Conservation (phyloP, 2,329 filamentous ascomycete genomes). For the Colletotrichum aenigma region DNA sequence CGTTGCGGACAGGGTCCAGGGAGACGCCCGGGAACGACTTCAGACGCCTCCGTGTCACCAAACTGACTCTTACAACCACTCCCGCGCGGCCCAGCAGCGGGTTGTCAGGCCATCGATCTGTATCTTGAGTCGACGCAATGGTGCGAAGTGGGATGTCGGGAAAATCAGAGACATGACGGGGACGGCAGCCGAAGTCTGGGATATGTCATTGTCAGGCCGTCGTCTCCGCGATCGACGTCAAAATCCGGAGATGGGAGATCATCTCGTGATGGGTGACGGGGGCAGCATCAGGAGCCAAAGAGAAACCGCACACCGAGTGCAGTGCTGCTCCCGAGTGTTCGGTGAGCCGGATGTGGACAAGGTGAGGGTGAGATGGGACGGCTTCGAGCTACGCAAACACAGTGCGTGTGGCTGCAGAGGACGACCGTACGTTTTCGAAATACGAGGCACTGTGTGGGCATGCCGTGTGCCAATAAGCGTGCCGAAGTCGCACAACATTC, state of each 20-base stretch:
- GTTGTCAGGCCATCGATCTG: not conserved
- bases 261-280: not conserved
- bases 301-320: not conserved
- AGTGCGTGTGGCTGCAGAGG: not conserved
- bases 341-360: not conserved
- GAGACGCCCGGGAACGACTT: not conserved
- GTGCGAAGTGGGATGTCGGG: not conserved
- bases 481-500: conserved; percentile 9
- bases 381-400: not conserved
- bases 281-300: not conserved
- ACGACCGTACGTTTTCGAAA: not conserved
- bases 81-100: not conserved
- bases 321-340: not conserved
- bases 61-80: conserved; percentile 12
- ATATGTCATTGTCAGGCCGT: not conserved
- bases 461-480: not conserved
- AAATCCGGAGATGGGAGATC: conserved; percentile 1
- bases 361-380: not conserved
- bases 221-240: not conserved
- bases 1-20: not conserved
- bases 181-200: not conserved
- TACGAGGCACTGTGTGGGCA: not conserved
- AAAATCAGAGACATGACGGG: not conserved
- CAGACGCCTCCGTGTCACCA: conserved; percentile 14
- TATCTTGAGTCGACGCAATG: not conserved